phyloP scores from a whole-genome alignment of 106 monocot species.

The Allium fistulosum region DNA sequence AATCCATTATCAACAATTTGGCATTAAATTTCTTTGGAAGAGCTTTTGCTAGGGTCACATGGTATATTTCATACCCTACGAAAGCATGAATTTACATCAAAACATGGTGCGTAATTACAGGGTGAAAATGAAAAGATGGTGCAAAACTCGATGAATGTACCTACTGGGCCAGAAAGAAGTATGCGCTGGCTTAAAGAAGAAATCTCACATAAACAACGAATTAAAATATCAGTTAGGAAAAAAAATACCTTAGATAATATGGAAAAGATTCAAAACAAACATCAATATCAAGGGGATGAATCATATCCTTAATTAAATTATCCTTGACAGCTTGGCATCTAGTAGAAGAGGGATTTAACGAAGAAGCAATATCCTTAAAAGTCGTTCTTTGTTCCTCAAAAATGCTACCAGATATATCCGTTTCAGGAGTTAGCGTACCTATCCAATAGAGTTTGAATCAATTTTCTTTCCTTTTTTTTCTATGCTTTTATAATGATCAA shows the following conservation, averaged over 20 bases:
- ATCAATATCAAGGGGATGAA: constrained; percentile 55
- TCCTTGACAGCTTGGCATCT: constrained; percentile 65
- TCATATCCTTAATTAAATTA: constrained; percentile 48
- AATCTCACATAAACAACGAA: constrained; percentile 2
- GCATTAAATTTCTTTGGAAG: constrained; percentile 22
- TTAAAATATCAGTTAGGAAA: neutral
- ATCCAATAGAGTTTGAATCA: neutral
- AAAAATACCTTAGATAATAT: constrained; percentile 73
- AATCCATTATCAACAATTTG: constrained; percentile 16
- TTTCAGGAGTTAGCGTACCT: constrained; percentile 1
- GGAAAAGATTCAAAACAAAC: constrained; percentile 85
- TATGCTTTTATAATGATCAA: no score
- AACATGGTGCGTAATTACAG: neutral
- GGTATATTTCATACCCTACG: constrained; percentile 21
- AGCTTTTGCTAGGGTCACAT: constrained; percentile 24
- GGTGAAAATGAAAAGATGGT: constrained; percentile 9
- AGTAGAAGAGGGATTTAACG: constrained; percentile 23
- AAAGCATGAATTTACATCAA: neutral
- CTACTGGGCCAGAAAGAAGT: constrained; percentile 25
- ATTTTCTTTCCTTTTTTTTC: no score
- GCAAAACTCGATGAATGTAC: constrained; percentile 6
- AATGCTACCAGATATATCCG: constrained; percentile 19
- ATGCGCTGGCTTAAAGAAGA: constrained; percentile 22
- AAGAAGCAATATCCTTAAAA: constrained; percentile 29
- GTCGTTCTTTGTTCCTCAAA: constrained; percentile 54